Percentiles rank a stretch among this genome's conserved stretches.
Conservation (phyloP, 2,329 filamentous ascomycete species). For the Teratosphaeria epicoccoides region DNA sequence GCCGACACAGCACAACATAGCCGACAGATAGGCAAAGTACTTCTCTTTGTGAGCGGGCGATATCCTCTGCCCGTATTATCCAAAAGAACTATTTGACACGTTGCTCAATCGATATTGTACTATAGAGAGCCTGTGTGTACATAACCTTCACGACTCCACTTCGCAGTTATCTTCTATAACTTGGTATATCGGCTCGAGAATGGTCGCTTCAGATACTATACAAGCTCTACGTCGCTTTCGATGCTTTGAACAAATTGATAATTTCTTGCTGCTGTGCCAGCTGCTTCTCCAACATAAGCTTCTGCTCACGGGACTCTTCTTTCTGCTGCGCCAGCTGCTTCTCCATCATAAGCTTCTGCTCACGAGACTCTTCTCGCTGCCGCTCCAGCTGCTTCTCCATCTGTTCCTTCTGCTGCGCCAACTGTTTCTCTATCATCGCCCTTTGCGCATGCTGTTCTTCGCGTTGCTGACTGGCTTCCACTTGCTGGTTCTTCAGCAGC, state of each 20-base stretch:
- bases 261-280: background rate
- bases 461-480: background rate
- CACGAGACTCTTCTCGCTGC: background rate
- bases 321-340: background rate
- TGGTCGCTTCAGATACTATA: background rate
- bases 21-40: no score
- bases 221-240: background rate
- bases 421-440: background rate
- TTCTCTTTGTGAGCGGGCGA: no score
- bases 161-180: no score
- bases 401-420: background rate
- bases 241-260: background rate
- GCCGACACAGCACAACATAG: no score
- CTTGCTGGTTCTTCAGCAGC: background rate
- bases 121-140: no score
- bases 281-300: background rate
- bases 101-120: no score
- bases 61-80: no score
- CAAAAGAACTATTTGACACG: no score
- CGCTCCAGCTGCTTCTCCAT: no score
- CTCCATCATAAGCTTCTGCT: background rate
- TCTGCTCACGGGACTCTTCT: background rate
- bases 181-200: background rate
- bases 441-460: background rate
- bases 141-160: no score